These are phyloP conservation scores for Phytophthora tentaculata DNA, from an alignment of 352 stramenopile genomes.

Conservation along the genomic window DNA sequence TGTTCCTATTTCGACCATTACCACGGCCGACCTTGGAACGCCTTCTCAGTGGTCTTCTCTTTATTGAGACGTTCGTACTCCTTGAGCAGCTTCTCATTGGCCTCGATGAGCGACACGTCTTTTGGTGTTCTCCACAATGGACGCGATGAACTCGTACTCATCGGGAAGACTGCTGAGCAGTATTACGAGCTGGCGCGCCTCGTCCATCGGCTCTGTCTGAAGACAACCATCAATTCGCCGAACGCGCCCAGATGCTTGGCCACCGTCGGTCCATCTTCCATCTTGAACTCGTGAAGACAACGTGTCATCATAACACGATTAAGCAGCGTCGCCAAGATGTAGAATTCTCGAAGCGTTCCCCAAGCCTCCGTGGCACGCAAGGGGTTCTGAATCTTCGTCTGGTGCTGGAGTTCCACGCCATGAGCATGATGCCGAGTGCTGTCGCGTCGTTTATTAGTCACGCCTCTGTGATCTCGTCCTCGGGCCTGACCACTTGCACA, in stretches of 20 bases:
- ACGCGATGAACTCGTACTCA: background rate
- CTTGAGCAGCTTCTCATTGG: background rate
- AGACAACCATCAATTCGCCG: background rate
- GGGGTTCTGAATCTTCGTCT: background rate
- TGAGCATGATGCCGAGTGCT: slow-evolving; percentile 37
- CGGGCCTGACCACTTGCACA: background rate
- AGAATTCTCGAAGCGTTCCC: slow-evolving; percentile 2
- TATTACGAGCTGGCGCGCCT: background rate
- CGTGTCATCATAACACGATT: background rate
- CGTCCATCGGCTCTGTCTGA: background rate
- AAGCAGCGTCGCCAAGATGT: background rate
- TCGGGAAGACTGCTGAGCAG: background rate
- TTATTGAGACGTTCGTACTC: background rate
- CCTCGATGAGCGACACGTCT: background rate
- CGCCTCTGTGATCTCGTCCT: slow-evolving; percentile 22
- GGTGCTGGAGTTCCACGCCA: slow-evolving; percentile 9
- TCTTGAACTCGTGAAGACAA: background rate
- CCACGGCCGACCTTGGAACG: background rate
- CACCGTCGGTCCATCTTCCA: background rate
- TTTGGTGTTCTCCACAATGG: background rate
- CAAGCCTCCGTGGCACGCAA: background rate
- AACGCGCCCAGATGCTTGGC: background rate
- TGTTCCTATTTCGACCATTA: slow-evolving; percentile 1
- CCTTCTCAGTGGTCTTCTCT: background rate
- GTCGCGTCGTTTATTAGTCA: slow-evolving; percentile 26